phyloP scores from a whole-genome alignment of 345 rosid species.

The Trapa bicornis region DNA sequence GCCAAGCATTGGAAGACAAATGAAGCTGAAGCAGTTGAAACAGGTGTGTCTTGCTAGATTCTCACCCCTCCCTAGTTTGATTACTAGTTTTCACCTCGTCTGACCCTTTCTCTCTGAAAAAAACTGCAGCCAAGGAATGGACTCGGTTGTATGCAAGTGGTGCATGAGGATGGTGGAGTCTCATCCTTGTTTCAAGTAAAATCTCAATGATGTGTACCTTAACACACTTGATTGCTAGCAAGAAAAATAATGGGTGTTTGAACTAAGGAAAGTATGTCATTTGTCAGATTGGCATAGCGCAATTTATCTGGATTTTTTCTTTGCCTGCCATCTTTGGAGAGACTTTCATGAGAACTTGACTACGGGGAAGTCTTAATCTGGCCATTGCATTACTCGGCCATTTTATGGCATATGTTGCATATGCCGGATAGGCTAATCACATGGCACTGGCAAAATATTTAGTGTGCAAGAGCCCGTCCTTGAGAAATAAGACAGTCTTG shows the following conservation, averaged over 20 bases:
- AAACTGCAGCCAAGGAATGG: constrained; percentile 89
- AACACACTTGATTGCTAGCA: constrained; percentile 20
- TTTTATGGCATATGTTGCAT: neutral
- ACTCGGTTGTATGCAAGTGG: constrained; percentile 89
- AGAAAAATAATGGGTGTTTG: constrained; percentile 7
- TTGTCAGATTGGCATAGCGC: neutral
- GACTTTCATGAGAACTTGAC: neutral
- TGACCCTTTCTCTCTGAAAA: constrained; percentile 2
- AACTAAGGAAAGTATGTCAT: neutral
- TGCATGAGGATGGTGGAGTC: constrained; percentile 31
- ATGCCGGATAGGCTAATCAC: neutral
- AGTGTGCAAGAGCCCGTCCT: too few relatives aligned
- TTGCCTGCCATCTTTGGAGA: neutral
- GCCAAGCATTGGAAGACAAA: constrained; percentile 61
- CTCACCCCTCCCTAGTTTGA: neutral
- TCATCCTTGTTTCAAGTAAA: constrained; percentile 14
- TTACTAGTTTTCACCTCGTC: neutral
- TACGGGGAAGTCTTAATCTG: neutral
- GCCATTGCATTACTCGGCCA: too few relatives aligned
- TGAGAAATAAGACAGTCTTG: too few relatives aligned
- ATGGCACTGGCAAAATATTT: too few relatives aligned
- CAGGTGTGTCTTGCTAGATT: constrained; percentile 20
- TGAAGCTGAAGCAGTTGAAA: constrained; percentile 53
- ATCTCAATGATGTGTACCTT: constrained; percentile 23
- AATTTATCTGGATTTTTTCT: neutral